A percentile compares a stretch with the other conserved stretches of the same genome.
Conservation (phyloP, 2,329 filamentous ascomycete genomes). For the Pezicula neosporulosa region DNA sequence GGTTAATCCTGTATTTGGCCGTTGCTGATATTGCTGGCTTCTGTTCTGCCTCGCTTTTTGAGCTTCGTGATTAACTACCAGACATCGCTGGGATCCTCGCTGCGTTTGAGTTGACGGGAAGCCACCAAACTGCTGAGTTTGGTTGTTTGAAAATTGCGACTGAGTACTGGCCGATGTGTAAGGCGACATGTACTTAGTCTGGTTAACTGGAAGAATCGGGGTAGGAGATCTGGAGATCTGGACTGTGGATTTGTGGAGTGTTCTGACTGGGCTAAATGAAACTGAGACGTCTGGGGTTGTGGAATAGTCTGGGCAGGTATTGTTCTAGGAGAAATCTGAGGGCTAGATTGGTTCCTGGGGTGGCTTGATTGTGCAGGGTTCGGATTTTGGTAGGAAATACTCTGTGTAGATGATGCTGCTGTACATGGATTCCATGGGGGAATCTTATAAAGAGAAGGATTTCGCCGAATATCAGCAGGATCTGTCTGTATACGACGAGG, state of each 20-base stretch:
- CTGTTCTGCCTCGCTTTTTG: not conserved
- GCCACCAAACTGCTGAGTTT: not conserved
- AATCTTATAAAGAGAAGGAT: slow-evolving; percentile 23
- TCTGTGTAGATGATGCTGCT: not conserved
- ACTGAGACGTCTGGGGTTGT: too few species aligned
- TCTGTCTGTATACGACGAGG: not conserved
- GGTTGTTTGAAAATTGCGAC: not conserved
- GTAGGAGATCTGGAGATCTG: too few species aligned
- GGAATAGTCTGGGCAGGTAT: not conserved
- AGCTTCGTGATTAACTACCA: too few species aligned
- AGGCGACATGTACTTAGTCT: too few species aligned
- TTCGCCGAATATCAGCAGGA: slow-evolving; percentile 18
- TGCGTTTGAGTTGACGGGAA: too few species aligned
- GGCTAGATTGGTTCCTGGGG: not conserved
- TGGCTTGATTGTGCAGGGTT: not conserved
- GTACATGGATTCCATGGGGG: slow-evolving; percentile 15
- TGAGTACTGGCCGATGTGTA: not conserved
- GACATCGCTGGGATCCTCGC: too few species aligned
- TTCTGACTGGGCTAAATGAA: too few species aligned
- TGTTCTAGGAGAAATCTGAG: not conserved
- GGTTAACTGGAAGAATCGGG: too few species aligned
- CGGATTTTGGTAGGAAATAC: not conserved
- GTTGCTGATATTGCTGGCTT: not conserved
- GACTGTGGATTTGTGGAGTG: too few species aligned
- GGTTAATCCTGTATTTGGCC: slow-evolving; percentile 1